Percentiles rank a stretch among this genome's conserved stretches.
Conservation (phyloP, 192 early-diverging fungal species). For the Coemansia sp. region DNA sequence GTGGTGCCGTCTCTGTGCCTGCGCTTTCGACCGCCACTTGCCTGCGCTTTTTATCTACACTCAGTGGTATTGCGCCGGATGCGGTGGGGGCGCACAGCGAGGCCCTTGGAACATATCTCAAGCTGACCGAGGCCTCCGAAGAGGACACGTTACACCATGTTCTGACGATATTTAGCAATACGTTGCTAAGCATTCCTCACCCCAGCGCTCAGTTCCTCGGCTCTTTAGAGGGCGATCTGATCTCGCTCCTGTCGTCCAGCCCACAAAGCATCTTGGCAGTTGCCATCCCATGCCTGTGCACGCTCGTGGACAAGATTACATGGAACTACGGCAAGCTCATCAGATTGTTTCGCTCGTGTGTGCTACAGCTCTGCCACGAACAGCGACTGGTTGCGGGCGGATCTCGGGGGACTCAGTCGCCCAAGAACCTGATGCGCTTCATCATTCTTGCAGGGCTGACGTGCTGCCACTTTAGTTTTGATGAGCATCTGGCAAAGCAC, state of each 20-base stretch:
- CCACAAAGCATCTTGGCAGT: constrained; percentile 61
- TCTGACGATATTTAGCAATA: constrained; percentile 56
- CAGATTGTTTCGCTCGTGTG: constrained; percentile 55
- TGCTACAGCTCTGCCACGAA: constrained; percentile 57
- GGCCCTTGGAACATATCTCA: constrained; percentile 57
- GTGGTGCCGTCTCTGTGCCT: neutral
- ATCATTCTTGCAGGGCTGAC: constrained; percentile 71
- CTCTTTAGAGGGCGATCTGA: constrained; percentile 62
- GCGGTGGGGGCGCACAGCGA: constrained; percentile 56
- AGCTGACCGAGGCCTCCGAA: constrained; percentile 41
- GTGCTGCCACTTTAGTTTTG: constrained; percentile 80
- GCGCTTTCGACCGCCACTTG: constrained; percentile 31
- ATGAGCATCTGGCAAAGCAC: constrained; percentile 48
- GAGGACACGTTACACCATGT: constrained; percentile 58
- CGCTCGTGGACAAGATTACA: constrained; percentile 62
- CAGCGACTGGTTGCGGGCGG: constrained; percentile 33
- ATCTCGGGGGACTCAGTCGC: constrained; percentile 18
- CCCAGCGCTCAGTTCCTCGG: constrained; percentile 57
- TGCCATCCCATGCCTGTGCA: constrained; percentile 72
- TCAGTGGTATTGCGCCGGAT: constrained; percentile 58
- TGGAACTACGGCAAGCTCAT: constrained; percentile 52
- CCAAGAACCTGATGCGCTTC: constrained; percentile 62
- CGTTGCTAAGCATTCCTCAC: constrained; percentile 43
- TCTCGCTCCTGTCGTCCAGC: constrained; percentile 57
- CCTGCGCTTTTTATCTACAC: constrained; percentile 53